A percentile compares a stretch with the other conserved stretches of the same genome.
Evolutionary conservation across 176 grass and related monocot species (phyloP).

Genomic region (Hyparrhenia diplandra): DNA sequence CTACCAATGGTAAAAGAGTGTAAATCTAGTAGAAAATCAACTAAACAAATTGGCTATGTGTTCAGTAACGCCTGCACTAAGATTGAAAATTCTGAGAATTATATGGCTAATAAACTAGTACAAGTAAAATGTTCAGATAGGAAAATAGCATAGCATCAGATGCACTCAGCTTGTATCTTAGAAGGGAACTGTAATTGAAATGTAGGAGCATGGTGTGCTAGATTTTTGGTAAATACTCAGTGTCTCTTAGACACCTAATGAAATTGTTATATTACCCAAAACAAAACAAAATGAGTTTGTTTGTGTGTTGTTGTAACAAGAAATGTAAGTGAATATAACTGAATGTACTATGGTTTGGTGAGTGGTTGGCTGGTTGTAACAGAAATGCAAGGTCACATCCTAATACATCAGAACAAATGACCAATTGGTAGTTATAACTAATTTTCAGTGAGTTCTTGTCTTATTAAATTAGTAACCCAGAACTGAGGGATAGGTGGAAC

Average conservation of each 20-base stretch:
- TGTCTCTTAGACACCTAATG: neutral
- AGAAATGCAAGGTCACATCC: too few species aligned
- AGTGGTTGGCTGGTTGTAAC: neutral
- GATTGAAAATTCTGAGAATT: slow-evolving; percentile 3
- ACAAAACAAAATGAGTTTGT: neutral
- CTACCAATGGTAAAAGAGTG: neutral
- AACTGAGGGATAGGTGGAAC: neutral
- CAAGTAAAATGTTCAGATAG: neutral
- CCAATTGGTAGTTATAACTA: neutral
- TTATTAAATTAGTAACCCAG: neutral
- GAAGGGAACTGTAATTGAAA: neutral
- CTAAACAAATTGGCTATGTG: neutral
- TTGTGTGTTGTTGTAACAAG: neutral
- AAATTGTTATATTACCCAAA: neutral
- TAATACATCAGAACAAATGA: too few species aligned
- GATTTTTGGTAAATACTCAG: neutral
- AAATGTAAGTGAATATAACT: too few species aligned
- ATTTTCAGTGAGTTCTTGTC: neutral
- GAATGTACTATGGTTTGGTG: neutral
- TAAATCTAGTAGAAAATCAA: neutral
- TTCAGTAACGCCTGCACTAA: neutral
- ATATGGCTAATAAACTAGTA: neutral
- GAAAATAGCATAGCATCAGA: neutral
- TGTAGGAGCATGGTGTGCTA: neutral
- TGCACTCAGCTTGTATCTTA: neutral